Evolutionary conservation across 2,329 filamentous ascomycete species (phyloP), one percentile per base, ranked within the genome.

Genomic region (Sclerotinia subarctica): DNA sequence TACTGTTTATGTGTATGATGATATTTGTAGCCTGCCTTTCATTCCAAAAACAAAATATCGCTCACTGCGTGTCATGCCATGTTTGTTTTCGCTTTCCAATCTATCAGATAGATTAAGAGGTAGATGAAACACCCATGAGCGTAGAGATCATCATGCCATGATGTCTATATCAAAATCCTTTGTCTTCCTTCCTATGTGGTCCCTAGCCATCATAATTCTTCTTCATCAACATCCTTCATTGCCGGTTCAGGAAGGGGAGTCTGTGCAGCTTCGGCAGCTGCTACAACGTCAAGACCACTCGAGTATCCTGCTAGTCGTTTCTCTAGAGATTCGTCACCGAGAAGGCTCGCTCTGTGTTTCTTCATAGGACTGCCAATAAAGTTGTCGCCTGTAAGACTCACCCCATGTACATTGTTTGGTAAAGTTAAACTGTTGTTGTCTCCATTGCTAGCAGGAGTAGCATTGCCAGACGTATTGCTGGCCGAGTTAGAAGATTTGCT

Each of bases 311-410:
- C 68, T 19, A 76, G 54, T 35, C 73, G 72, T 64, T 76, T 74
- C 53, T 73, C 71, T 64, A 75, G 69, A 19, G 69, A 70, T 13
- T 82, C 79, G 65, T 83, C 79, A 10, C 81, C 84, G 10, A 83
- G 81, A 32, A 87, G 74, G 73, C 88, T 91, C 1, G 89, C 85
- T 47, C 91, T 84, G 68, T 91, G 89, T 76, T 89, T 92, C 83
- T 93, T 93, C 74, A 92, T 83, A 1, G 91, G 91, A 72, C 89
- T 92, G 60, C 88, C 90, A 29, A 92, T 78, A 5, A 81, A 77
- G 10, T 78, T 77, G 46, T 86, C 84, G 26, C 82, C 81, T 2
- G 79, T 79, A 57, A 77, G 63, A 6, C 84, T 77, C 59, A 76
- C 77, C 69, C 83, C 82, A 69, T 80, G 82, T 68, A 83, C 69